Evolutionary conservation across 192 early-diverging fungal genomes (phyloP).

Genomic region (Funneliformis geosporum): DNA sequence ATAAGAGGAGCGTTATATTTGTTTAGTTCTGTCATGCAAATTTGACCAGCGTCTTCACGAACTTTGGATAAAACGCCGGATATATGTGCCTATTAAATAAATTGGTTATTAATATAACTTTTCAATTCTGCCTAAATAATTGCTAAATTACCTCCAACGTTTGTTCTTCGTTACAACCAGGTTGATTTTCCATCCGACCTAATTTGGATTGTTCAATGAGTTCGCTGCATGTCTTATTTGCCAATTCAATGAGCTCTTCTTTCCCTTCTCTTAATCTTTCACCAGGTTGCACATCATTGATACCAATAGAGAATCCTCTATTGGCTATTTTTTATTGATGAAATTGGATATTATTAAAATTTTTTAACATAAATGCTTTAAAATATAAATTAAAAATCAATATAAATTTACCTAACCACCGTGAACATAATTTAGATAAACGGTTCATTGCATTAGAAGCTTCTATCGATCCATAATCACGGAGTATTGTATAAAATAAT

Average conservation of each 20-base stretch:
- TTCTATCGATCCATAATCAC: conserved; percentile 85
- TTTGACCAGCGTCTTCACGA: conserved; percentile 88
- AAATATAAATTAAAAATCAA: neutral
- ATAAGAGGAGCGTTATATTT: conserved; percentile 96
- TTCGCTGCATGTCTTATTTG: conserved; percentile 84
- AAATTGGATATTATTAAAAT: conserved; percentile 1
- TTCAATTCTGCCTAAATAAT: neutral
- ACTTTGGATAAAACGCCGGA: conserved; percentile 88
- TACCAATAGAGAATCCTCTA: conserved; percentile 97
- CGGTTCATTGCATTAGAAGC: conserved; percentile 95
- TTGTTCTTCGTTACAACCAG: conserved; percentile 85
- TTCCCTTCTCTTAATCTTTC: conserved; percentile 75
- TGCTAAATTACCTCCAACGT: conserved; percentile 70
- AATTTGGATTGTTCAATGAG: conserved; percentile 67
- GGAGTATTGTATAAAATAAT: conserved; percentile 89
- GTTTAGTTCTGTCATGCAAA: conserved; percentile 91
- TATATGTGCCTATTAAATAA: conserved; percentile 51
- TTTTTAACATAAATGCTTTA: neutral
- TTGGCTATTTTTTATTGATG: conserved; percentile 53
- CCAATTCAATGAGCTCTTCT: conserved; percentile 73
- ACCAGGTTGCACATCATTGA: conserved; percentile 94
- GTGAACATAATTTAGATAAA: conserved; percentile 88
- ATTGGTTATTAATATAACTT: neutral
- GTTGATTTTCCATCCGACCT: conserved; percentile 77
- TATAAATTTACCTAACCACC: conserved; percentile 72